A percentile compares a stretch with the other conserved stretches of the same genome.
Conservation (phyloP, 2,329 filamentous ascomycete genomes). For the Shiraia sp. region DNA sequence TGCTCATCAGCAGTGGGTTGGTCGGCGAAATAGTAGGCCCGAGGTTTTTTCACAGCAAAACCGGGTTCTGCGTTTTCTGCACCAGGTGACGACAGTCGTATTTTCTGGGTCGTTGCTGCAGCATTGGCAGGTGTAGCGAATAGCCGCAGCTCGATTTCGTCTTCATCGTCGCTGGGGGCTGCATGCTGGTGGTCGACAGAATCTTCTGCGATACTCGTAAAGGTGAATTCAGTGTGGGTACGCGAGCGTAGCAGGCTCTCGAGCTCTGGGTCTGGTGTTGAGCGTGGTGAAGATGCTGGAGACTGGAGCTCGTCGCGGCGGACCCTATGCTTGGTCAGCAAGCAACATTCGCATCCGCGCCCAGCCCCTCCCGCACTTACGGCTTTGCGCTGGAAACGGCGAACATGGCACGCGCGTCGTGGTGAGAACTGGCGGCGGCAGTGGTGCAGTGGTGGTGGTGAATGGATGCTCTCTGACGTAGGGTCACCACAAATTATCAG, state of each 20-base stretch:
- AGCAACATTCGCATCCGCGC: too few species aligned
- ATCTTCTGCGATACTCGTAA: conserved; percentile 16
- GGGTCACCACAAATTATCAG: neutral
- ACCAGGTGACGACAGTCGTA: conserved; percentile 38
- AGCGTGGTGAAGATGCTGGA: conserved; percentile 36
- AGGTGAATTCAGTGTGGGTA: conserved; percentile 28
- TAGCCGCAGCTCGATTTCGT: conserved; percentile 40
- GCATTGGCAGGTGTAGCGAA: conserved; percentile 34
- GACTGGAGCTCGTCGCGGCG: conserved; percentile 42
- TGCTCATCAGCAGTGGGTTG: conserved; percentile 27
- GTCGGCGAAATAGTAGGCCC: conserved; percentile 41
- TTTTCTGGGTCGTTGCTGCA: conserved; percentile 29
- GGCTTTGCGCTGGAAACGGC: conserved; percentile 28
- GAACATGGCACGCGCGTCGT: conserved; percentile 23
- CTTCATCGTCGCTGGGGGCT: conserved; percentile 19
- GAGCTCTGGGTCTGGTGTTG: conserved; percentile 39
- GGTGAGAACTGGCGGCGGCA: neutral
- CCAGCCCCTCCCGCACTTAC: conserved; percentile 11
- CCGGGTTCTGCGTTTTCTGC: conserved; percentile 27
- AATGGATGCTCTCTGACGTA: neutral
- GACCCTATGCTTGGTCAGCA: conserved; percentile 27
- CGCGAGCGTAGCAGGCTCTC: conserved; percentile 34
- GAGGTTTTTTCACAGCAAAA: conserved; percentile 34
- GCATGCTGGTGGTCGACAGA: conserved; percentile 2
- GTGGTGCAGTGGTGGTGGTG: neutral